These are phyloP conservation scores for Boletellus ananas DNA, from an alignment of 768 basidiomycete genomes.

Conservation along the genomic window DNA sequence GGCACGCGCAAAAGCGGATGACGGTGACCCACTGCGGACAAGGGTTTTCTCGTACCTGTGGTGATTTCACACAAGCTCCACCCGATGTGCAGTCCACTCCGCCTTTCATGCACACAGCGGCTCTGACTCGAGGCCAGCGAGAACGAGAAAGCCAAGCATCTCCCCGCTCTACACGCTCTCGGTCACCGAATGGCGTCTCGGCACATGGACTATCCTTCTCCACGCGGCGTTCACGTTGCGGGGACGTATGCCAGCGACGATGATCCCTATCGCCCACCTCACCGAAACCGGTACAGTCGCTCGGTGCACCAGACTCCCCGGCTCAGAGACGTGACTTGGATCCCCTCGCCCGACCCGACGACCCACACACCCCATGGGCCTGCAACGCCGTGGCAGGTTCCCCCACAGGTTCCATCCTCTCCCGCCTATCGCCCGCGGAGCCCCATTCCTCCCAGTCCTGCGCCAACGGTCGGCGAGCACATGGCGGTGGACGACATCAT, in stretches of 20 bases:
- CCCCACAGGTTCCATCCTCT: constrained; percentile 5
- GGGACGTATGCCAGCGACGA: constrained; percentile 9
- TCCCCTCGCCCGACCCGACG: constrained; percentile 17
- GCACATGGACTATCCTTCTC: constrained; percentile 18
- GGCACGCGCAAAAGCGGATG: too few relatives aligned
- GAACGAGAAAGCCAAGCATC: not conserved
- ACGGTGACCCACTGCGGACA: too few relatives aligned
- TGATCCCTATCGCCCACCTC: constrained; percentile 11
- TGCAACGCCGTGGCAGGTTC: constrained; percentile 4
- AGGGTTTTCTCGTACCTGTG: too few relatives aligned
- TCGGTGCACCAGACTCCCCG: constrained; percentile 19
- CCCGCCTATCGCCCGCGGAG: constrained; percentile 13
- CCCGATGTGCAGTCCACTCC: not conserved
- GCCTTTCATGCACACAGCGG: not conserved
- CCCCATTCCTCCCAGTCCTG: constrained; percentile 18
- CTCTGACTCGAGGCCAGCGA: not conserved
- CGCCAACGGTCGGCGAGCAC: constrained; percentile 27
- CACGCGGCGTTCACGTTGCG: constrained; percentile 22
- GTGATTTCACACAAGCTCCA: not conserved
- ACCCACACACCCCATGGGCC: constrained; percentile 6
- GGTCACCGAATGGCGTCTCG: constrained; percentile 22
- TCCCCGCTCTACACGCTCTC: not conserved
- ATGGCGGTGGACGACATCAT: constrained; percentile 24
- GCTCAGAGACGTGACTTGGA: constrained; percentile 23
- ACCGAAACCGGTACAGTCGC: constrained; percentile 21